A percentile compares a stretch with the other conserved stretches of the same genome.
These are phyloP conservation scores for Colletotrichum sp. DNA, from an alignment of 2,329 filamentous ascomycete species.

Conservation along the genomic window DNA sequence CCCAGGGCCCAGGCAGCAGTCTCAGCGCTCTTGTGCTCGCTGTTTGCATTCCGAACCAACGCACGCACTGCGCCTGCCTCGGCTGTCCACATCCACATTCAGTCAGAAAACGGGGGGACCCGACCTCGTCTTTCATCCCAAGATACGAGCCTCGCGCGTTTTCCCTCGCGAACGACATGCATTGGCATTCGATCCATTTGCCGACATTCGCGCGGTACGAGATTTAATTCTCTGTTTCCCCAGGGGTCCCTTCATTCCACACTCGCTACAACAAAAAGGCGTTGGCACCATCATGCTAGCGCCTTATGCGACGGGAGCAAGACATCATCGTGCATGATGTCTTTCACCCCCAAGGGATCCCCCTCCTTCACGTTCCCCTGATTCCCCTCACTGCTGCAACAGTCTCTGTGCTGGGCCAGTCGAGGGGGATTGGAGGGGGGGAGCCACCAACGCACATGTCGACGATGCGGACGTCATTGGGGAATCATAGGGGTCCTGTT, in stretches of 20 bases:
- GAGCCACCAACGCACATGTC: background rate
- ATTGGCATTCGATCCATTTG: background rate
- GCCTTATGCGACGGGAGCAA: background rate
- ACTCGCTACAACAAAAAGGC: background rate
- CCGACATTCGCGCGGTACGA: background rate
- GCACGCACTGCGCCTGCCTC: background rate
- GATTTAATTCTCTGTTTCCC: background rate
- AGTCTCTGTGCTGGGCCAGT: background rate
- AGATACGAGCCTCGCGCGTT: background rate
- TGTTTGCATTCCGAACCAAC: background rate
- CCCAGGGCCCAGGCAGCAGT: background rate
- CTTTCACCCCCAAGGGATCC: background rate
- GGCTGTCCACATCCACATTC: background rate
- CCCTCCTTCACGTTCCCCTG: background rate
- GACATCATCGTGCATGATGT: conserved; percentile 12
- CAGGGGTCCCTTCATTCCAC: background rate
- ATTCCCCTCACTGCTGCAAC: background rate
- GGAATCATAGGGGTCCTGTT: conserved; percentile 15
- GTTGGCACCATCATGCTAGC: background rate
- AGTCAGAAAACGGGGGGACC: background rate
- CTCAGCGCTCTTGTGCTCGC: background rate
- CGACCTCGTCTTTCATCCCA: background rate
- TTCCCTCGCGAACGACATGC: background rate
- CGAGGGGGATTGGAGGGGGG: background rate
- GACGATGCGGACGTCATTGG: conserved; percentile 8